Conservation (phyloP, 2,329 filamentous ascomycete species). For the Hypocreales sp. region DNA sequence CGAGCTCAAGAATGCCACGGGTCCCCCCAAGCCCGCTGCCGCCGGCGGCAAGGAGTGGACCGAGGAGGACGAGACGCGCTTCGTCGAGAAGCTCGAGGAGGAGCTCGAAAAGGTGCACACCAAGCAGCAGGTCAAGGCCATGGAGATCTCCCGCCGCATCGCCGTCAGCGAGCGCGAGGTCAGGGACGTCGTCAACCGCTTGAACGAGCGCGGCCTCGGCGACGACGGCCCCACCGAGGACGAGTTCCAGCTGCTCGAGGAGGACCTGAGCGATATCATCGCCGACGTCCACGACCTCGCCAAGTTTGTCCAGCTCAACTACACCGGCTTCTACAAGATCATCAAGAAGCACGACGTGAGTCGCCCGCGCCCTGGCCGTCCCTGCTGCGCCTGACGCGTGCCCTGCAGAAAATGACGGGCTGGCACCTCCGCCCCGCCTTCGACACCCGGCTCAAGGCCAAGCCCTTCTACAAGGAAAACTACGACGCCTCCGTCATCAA, state of each 20-base stretch:
- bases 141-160: constrained; percentile 87
- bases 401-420: constrained; percentile 67
- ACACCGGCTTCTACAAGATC: constrained; percentile 98
- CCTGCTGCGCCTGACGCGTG: constrained; percentile 21
- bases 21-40: constrained; percentile 25
- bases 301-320: constrained; percentile 97
- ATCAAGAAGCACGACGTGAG: constrained; percentile 98
- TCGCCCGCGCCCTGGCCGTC: background rate
- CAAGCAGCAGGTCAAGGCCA: constrained; percentile 93
- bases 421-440: constrained; percentile 96
- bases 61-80: constrained; percentile 80
- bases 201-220: constrained; percentile 45
- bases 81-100: constrained; percentile 72
- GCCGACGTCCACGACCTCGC: constrained; percentile 95
- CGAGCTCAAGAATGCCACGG: constrained; percentile 62
- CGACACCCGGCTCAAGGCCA: constrained; percentile 81
- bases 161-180: constrained; percentile 81
- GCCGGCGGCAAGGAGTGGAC: constrained; percentile 53
- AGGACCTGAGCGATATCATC: constrained; percentile 93
- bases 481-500: constrained; percentile 93
- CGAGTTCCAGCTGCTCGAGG: constrained; percentile 85
- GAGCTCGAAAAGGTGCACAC: constrained; percentile 97
- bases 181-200: constrained; percentile 63
- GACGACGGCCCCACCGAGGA: constrained; percentile 61
- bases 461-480: constrained; percentile 98